phyloP scores from a whole-genome alignment of 495 filamentous ascomycete species.

The Cudoniella acicularis region DNA sequence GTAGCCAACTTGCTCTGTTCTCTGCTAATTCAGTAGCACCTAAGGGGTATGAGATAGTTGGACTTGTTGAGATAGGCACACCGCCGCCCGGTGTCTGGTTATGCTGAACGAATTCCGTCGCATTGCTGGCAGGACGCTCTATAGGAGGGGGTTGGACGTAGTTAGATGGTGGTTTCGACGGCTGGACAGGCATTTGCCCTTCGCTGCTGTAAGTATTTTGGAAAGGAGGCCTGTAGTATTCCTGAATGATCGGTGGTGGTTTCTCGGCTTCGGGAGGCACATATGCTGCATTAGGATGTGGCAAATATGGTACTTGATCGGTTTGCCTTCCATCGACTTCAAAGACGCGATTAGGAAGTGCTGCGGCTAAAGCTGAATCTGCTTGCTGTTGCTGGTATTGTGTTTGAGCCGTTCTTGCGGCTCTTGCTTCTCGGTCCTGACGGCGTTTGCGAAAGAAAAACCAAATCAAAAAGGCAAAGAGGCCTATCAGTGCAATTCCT shows the following conservation, averaged over 20 bases:
- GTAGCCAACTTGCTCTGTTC: too few relatives aligned
- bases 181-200: too few relatives aligned
- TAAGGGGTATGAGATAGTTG: too few relatives aligned
- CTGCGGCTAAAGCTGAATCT: slow-evolving; percentile 6
- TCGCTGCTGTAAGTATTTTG: too few relatives aligned
- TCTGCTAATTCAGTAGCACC: too few relatives aligned
- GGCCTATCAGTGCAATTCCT: slow-evolving; percentile 12
- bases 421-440: background rate
- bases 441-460: slow-evolving; percentile 9
- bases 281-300: background rate
- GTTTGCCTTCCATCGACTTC: background rate
- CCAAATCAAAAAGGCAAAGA: slow-evolving; percentile 11
- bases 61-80: too few relatives aligned
- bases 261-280: background rate
- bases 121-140: too few relatives aligned
- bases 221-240: too few relatives aligned
- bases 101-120: too few relatives aligned
- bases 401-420: background rate
- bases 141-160: too few relatives aligned
- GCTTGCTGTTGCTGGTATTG: slow-evolving; percentile 10
- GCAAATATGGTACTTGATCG: background rate
- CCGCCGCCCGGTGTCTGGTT: too few relatives aligned
- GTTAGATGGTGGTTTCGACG: too few relatives aligned
- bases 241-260: background rate
- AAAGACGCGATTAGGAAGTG: slow-evolving; percentile 1